Conservation (phyloP, 208 protist genomes). For the Acanthamoeba healyi region DNA sequence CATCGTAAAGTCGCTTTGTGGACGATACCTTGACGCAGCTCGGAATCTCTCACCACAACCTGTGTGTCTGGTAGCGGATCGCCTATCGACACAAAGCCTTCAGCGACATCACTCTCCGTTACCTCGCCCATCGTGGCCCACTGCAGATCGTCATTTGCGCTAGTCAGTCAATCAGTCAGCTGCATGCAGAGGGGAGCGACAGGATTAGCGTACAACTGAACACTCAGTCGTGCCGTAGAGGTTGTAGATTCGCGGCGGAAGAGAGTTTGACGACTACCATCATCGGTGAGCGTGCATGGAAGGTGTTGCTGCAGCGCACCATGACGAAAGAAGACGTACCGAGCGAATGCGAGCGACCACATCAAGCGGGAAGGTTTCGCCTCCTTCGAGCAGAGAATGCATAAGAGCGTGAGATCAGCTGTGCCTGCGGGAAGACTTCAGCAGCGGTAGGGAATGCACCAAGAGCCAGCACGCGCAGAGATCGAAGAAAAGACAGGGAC, state of each 20-base stretch:
- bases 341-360: neutral
- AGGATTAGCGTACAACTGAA: neutral
- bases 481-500: neutral
- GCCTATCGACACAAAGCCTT: neutral
- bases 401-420: neutral
- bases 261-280: neutral
- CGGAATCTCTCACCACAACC: neutral
- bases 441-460: neutral
- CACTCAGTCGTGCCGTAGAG: conserved; percentile 42
- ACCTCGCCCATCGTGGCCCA: conserved; percentile 31
- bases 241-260: neutral
- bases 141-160: neutral
- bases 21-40: neutral
- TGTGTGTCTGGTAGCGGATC: neutral
- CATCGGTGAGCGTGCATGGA: no score
- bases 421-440: no score
- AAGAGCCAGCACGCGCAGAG: neutral
- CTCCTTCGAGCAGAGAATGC: neutral
- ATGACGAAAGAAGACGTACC: no score
- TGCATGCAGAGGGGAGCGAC: neutral
- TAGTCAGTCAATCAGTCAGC: neutral
- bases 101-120: neutral
- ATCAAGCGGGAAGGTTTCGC: neutral
- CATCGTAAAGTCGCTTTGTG: no score
- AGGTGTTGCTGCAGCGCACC: no score